Evolutionary conservation across 2,329 filamentous ascomycete genomes (phyloP), one percentile per base, ranked within the genome.

Genomic region (Colletotrichum paranaense): DNA sequence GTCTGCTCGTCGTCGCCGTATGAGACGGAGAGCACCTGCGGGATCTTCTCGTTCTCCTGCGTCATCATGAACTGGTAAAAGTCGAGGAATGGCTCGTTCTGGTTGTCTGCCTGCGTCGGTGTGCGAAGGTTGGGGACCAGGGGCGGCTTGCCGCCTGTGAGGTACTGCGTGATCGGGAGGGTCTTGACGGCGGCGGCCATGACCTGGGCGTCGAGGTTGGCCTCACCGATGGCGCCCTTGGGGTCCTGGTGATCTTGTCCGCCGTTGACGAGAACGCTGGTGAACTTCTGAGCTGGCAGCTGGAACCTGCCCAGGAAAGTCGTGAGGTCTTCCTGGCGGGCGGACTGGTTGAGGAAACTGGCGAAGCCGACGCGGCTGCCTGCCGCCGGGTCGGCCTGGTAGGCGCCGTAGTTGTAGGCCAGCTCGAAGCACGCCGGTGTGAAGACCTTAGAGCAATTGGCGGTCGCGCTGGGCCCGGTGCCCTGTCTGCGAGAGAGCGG

Each of bases 1-100:
- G 86, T 89, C 80, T 90, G 90, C 80, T 93, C 92, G 55, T 90
- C 85, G 75, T 93, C 92, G n/a, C 89, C 91, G 76, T 94, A 94
- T 0, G 91, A 93, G 12, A 89, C 90, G 42, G 87, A 88, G 64
- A 94, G 86, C 22, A 92, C 88, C 3, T 89, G 86, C 0, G 92
- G 91, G 1, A 93, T 82, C 22, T 87, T 79, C 2, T 83, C 78
- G 62, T 89, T 85, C 8, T 85, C 81, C 57, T 89, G 84, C 53
- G 82, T 80, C 1, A 92, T 83, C 3, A 93, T 81, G 79, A 89
- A 89, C 68, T 89, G 85, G 11, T 92, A 85, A 80, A 90, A 92
- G n/a, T 88, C 88, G 1, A 93, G 84, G 79, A 92, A 94, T 0
- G 91, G 91, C 82, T 93, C 92, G 79, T 93, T 92, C n/a, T 83